Evolutionary conservation across 106 monocot species (phyloP).

Genomic region (Dendrobium huoshanense): DNA sequence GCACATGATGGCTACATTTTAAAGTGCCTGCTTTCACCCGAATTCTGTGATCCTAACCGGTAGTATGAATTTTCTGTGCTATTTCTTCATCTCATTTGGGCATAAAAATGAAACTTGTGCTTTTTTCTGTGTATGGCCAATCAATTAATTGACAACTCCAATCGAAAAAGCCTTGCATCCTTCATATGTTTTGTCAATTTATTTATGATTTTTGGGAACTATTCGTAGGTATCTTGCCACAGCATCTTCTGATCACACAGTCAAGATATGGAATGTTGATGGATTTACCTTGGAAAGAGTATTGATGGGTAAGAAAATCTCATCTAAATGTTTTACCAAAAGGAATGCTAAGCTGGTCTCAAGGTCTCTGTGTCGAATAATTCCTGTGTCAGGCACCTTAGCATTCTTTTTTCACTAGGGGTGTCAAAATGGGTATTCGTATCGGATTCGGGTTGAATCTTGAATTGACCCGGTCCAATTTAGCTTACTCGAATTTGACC

Average conservation of each 20-base stretch:
- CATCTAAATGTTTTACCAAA: not conserved
- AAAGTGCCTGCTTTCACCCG: conserved; percentile 95
- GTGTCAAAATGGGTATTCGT: too few species aligned
- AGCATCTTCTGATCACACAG: conserved; percentile 89
- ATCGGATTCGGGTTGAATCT: too few species aligned
- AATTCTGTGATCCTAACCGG: conserved; percentile 93
- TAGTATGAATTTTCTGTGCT: not conserved
- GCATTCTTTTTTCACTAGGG: too few species aligned
- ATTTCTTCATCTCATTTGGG: not conserved
- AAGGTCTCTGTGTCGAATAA: too few species aligned
- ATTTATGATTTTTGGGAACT: not conserved
- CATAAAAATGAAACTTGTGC: too few species aligned
- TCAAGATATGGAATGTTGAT: conserved; percentile 99
- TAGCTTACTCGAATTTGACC: too few species aligned
- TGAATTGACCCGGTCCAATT: too few species aligned
- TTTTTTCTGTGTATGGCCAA: too few species aligned
- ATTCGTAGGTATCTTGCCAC: conserved; percentile 75
- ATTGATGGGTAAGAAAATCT: conserved; percentile 43
- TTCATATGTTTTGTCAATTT: conserved; percentile 2
- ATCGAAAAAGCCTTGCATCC: not conserved
- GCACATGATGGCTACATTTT: conserved; percentile 92
- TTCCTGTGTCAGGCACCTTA: too few species aligned
- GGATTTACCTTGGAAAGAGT: conserved; percentile 85
- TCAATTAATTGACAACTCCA: too few species aligned
- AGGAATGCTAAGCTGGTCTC: not conserved